Evolutionary conservation across 345 rosid genomes (phyloP), one percentile per base, ranked within the genome.

Genomic region (Draba incana): DNA sequence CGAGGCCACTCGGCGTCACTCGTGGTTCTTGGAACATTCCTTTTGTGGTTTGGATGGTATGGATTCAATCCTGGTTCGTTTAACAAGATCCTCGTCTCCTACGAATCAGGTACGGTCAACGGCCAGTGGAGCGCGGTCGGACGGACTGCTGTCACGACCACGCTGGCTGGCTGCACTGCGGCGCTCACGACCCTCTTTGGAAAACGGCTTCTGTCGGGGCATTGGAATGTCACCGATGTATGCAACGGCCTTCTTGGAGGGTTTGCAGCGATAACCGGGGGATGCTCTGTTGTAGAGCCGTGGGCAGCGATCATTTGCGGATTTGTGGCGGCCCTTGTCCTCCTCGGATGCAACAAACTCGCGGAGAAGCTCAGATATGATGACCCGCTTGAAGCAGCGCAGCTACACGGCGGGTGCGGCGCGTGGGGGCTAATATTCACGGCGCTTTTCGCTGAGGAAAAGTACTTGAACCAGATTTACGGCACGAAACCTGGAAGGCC

Each of bases 121-220:
- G 97, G 97, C 4, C 96, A 91, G 57, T 91, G 97, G 97, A 86
- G 88, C 53, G 92, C 86, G 0, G 47, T 91, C 0, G 97, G 97
- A 4, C 51, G 97, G 48, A 91, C 97, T 0, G 96, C 92, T 0
- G 88, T 88, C 56, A 91, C 92, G 0, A 91, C 96, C 0, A 88
- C 97, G 1, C 55, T 91, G 43, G 92, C 92, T 2, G 97, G 92
- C 8, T 84, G 84, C 59, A 86, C 96, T 0, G 92, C 97, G 0
- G 96, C 96, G 4, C 76, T 91, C 3, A 91, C 96, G 6, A 91
- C 91, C 28, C 65, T 90, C 1, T 90, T 90, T 8, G 71, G 92
- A 10, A 91, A 88, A 52, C 81, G 92, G 44, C 9, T 88, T 0
- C 30, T 91, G n/a, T 84, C 80, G 0, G 92, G 91, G 7, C 92